A percentile compares a stretch with the other conserved stretches of the same genome.
These are phyloP conservation scores for Termitomyces heimii DNA, from an alignment of 768 basidiomycete species.

Conservation along the genomic window DNA sequence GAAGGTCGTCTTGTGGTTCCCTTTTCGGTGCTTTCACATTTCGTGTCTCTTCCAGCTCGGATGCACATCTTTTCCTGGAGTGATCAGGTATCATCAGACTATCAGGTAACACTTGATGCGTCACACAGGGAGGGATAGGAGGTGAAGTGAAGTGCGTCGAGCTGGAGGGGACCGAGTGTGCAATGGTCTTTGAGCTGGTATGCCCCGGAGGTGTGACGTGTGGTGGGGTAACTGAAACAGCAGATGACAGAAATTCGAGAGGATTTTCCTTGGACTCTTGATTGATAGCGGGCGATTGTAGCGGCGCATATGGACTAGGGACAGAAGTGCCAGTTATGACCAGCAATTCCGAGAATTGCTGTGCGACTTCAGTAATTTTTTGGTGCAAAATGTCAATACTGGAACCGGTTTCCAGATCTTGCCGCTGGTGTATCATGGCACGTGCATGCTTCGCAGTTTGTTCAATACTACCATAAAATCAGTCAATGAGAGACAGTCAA, in stretches of 20 bases:
- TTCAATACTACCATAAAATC: slow-evolving; percentile 42
- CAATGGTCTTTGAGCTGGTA: background rate
- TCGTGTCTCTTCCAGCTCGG: slow-evolving; percentile 36
- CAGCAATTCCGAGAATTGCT: slow-evolving; percentile 41
- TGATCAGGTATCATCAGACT: slow-evolving; percentile 28
- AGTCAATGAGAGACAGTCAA: slow-evolving; percentile 8
- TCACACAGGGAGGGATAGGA: slow-evolving; percentile 5
- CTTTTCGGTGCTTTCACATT: slow-evolving; percentile 40
- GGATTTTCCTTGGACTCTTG: slow-evolving; percentile 13
- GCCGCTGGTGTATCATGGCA: slow-evolving; percentile 39
- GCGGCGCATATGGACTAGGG: slow-evolving; percentile 10
- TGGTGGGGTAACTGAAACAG: slow-evolving; percentile 2
- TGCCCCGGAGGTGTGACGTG: slow-evolving; percentile 9
- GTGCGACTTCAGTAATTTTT: slow-evolving; percentile 46
- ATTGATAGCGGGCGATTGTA: slow-evolving; percentile 12
- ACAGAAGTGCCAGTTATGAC: slow-evolving; percentile 20
- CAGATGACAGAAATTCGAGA: slow-evolving; percentile 11
- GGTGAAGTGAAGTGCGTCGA: slow-evolving; percentile 2
- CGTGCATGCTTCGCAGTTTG: slow-evolving; percentile 54
- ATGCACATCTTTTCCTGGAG: slow-evolving; percentile 38
- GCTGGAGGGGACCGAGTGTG: background rate
- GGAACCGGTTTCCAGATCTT: slow-evolving; percentile 39
- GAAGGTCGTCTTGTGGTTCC: slow-evolving; percentile 40
- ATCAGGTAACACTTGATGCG: slow-evolving; percentile 13
- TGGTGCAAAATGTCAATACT: slow-evolving; percentile 53